Conservation (phyloP, 495 filamentous ascomycete genomes). For the Stereocaulon alpinum region DNA sequence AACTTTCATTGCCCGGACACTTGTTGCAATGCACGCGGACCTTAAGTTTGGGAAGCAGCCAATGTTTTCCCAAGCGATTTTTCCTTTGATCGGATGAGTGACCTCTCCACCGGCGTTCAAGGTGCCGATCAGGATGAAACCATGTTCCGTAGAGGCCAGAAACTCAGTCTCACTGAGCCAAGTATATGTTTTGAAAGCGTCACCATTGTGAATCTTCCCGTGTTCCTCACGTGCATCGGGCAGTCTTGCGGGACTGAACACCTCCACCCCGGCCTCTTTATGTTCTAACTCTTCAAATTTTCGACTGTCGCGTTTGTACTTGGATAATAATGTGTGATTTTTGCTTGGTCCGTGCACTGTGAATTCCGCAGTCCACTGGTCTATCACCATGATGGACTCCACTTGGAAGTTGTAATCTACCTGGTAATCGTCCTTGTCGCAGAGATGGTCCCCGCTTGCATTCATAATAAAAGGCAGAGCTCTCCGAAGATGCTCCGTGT, state of each 20-base stretch:
- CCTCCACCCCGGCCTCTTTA: background rate
- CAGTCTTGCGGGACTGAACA: background rate
- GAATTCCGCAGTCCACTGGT: background rate
- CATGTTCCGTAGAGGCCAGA: constrained; percentile 49
- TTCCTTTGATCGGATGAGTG: background rate
- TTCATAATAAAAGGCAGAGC: background rate
- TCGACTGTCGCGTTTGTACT: background rate
- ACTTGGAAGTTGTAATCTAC: constrained; percentile 20
- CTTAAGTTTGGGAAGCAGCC: constrained; percentile 25
- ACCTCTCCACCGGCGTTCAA: background rate
- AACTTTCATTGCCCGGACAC: constrained; percentile 23
- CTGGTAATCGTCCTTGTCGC: constrained; percentile 22
- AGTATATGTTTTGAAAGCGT: constrained; percentile 51
- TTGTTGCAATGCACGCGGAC: constrained; percentile 35
- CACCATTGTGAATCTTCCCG: constrained; percentile 19
- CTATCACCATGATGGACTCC: background rate
- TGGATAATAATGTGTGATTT: constrained; percentile 10
- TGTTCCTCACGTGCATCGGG: background rate
- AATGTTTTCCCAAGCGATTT: constrained; percentile 10
- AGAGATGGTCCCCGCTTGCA: constrained; percentile 24
- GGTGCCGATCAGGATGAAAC: constrained; percentile 45
- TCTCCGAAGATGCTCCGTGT: background rate
- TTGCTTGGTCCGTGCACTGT: background rate
- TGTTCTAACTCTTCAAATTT: too few species aligned
- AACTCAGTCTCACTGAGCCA: constrained; percentile 51